Evolutionary conservation across 2,329 filamentous ascomycete species (phyloP).

Genomic region (Aspergillus alliaceus): DNA sequence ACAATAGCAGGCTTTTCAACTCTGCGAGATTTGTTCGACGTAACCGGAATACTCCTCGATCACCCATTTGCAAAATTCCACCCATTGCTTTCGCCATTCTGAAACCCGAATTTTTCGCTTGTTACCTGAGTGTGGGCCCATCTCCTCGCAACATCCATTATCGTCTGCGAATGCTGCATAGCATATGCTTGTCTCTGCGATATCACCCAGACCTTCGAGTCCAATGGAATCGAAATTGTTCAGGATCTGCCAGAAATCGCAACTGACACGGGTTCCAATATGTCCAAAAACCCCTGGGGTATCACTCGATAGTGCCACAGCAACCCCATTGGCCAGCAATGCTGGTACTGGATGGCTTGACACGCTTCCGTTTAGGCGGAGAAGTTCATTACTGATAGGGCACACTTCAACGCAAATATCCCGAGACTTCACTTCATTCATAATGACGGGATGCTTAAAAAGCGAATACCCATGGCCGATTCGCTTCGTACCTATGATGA

Average conservation of each 20-base stretch:
- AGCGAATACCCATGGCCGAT: constrained; percentile 86
- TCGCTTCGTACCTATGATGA: constrained; percentile 77
- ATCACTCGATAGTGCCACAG: constrained; percentile 84
- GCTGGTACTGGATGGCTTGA: constrained; percentile 68
- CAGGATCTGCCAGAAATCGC: constrained; percentile 91
- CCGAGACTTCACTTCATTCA: constrained; percentile 82
- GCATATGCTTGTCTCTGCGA: constrained; percentile 91
- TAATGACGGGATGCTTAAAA: constrained; percentile 82
- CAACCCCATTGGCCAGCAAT: constrained; percentile 78
- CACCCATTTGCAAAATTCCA: too few species aligned
- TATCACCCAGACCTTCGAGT: constrained; percentile 76
- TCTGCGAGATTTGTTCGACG: too few species aligned
- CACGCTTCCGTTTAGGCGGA: constrained; percentile 75
- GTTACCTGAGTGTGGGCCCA: too few species aligned
- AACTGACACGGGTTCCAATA: constrained; percentile 76
- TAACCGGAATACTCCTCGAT: too few species aligned
- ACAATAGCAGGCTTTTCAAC: too few species aligned
- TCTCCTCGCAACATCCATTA: constrained; percentile 91
- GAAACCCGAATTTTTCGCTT: too few species aligned
- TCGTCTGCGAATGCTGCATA: too few species aligned
- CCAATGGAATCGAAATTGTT: constrained; percentile 92
- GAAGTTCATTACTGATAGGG: constrained; percentile 84
- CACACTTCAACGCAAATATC: constrained; percentile 83
- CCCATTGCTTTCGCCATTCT: too few species aligned
- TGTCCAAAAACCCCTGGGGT: constrained; percentile 88